Conservation (phyloP, 2,329 filamentous ascomycete species). For the Chaetomiaceae sp. region DNA sequence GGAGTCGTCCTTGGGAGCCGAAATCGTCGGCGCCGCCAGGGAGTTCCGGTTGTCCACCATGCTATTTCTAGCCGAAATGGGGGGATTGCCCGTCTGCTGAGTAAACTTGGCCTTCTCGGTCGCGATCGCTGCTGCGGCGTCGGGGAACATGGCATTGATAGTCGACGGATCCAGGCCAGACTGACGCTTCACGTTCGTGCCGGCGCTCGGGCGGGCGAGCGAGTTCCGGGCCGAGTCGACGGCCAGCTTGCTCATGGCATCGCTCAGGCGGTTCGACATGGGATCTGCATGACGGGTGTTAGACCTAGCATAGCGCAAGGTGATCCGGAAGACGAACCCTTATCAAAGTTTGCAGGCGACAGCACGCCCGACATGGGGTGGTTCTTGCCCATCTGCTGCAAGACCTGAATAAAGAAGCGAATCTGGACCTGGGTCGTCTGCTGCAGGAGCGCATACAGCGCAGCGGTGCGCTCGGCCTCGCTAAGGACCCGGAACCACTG, state of each 20-base stretch:
- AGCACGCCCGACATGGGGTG: constrained; percentile 95
- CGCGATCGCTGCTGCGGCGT: constrained; percentile 95
- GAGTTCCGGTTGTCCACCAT: constrained; percentile 72
- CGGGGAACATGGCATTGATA: constrained; percentile 98
- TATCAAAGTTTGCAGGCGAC: constrained; percentile 94
- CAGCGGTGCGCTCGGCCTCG: constrained; percentile 92
- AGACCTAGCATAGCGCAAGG: constrained; percentile 5
- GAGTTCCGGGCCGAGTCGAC: constrained; percentile 86
- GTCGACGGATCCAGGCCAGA: constrained; percentile 90
- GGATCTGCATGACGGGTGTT: constrained; percentile 59
- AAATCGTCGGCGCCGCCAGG: constrained; percentile 69
- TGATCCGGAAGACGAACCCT: constrained; percentile 56
- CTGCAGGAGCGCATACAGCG: constrained; percentile 89
- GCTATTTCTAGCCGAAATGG: constrained; percentile 91
- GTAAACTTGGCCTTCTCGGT: constrained; percentile 98
- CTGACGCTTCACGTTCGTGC: constrained; percentile 79
- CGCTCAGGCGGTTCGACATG: constrained; percentile 92
- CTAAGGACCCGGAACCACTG: constrained; percentile 99
- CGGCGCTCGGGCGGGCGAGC: constrained; percentile 72
- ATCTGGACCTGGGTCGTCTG: constrained; percentile 99
- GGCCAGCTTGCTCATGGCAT: constrained; percentile 93
- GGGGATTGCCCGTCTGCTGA: constrained; percentile 85
- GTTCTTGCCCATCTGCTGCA: constrained; percentile 98
- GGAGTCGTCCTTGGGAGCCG: constrained; percentile 62
- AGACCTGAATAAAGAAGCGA: constrained; percentile 96